Base-by-base conservation (phyloP, 768 basidiomycete species). In the Lentinula aciculospora region DNA sequence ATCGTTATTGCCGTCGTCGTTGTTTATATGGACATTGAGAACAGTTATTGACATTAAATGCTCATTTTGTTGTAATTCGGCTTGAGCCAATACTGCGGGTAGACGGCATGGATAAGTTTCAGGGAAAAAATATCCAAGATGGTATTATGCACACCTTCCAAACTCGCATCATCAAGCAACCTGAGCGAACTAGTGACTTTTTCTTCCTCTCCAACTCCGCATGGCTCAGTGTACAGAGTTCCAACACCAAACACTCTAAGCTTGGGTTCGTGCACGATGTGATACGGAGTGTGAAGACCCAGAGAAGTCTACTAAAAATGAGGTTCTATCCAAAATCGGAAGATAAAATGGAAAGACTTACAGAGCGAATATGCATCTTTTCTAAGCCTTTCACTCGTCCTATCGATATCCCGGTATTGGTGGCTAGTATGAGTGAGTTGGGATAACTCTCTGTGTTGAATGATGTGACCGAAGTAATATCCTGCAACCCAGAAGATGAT, bases 361-460 rank as follows among this genome's bases (percentile, higher is more conserved):
- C 92, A 34, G 90, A 81, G 57, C 85, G 84, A 46, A 95, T 84
- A 63, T 95, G 89, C 68, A 94, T 77, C 68, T 89, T 90, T 61
- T 89, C 83, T 10, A 92, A 73, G 59, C 87, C 80, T 31, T 75
- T 72, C 12, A 92, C 78, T 4, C 73, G 73, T 7, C 92, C 93
- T 45, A 96, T 81, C 48, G 81, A 71, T 15, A 94, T 69, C 0
- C 78, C 73, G 4, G 74, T 74, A 0, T 77, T 66, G 3, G 81
- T 79, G 9, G 82, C 82, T 42, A 93, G 67, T 21, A 89, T 64
- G n/a, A 92, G 68, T 1, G 84, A 81, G 0, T 77, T 73, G 23
- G 70, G 68, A 70, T 83, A 85, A 6, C 65, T 66, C 39, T 64
- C 58, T 3, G 79, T 77, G 58, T 84, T 79, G 21, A 92, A 58